These are phyloP conservation scores for Coemansia sp. DNA, from an alignment of 192 early-diverging fungal species.

Conservation along the genomic window DNA sequence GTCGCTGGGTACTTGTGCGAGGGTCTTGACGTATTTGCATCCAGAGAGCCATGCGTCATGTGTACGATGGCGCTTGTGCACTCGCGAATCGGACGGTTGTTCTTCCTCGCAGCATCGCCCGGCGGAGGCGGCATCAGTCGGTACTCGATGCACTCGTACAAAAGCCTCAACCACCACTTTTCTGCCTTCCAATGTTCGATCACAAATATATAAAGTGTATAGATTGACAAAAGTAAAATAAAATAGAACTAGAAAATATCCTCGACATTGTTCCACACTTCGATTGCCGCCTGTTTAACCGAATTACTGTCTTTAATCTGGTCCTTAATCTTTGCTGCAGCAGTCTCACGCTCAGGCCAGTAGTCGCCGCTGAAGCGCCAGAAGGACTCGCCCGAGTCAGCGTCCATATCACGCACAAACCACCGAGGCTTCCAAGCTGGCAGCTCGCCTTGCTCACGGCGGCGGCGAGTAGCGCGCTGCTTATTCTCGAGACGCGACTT, in stretches of 20 bases:
- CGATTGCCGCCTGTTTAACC: conserved; percentile 1
- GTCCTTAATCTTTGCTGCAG: conserved; percentile 22
- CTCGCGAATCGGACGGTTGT: conserved; percentile 88
- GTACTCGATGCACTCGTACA: conserved; percentile 40
- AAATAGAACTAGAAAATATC: conserved; percentile 44
- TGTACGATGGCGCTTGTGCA: conserved; percentile 94
- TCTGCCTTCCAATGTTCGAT: conserved; percentile 32
- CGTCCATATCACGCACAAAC: conserved; percentile 73
- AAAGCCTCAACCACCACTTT: conserved; percentile 54
- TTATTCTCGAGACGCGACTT: conserved; percentile 79
- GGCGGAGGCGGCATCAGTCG: conserved; percentile 29
- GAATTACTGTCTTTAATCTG: background rate
- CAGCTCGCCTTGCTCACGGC: conserved; percentile 64
- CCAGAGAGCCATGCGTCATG: conserved; percentile 90
- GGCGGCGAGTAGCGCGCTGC: conserved; percentile 68
- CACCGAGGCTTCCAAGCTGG: conserved; percentile 71
- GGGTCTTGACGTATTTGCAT: conserved; percentile 80
- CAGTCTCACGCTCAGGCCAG: conserved; percentile 68
- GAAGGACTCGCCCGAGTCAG: conserved; percentile 69
- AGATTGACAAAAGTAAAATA: background rate
- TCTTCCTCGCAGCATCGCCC: conserved; percentile 53
- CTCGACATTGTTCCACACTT: conserved; percentile 37
- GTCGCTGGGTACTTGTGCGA: conserved; percentile 77
- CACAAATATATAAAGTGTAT: background rate
- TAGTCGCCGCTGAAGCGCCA: conserved; percentile 74